Percentiles rank a stretch among this genome's conserved stretches.
Evolutionary conservation across 176 grass and related monocot species (phyloP).

Genomic region (Aegilops speltoides): DNA sequence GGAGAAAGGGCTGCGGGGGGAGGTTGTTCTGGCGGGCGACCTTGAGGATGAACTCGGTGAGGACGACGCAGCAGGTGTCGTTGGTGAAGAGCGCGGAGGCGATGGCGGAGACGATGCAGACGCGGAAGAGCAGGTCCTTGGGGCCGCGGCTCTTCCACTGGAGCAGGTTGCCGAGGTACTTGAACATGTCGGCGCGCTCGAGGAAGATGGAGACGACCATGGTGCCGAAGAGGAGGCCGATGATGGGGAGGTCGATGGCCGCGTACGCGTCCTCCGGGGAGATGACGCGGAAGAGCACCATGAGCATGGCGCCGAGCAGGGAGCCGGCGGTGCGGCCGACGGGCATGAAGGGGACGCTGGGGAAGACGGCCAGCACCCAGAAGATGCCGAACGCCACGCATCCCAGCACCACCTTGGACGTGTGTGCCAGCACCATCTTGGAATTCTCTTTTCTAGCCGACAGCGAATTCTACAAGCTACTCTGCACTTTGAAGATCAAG

Average conservation of each 20-base stretch:
- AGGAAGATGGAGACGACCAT: slow-evolving; percentile 79
- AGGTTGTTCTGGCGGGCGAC: slow-evolving; percentile 80
- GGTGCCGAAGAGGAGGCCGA: slow-evolving; percentile 75
- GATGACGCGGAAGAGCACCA: slow-evolving; percentile 70
- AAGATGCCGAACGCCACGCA: slow-evolving; percentile 74
- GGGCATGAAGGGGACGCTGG: slow-evolving; percentile 71
- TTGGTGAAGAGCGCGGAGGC: slow-evolving; percentile 77
- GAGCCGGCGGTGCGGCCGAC: slow-evolving; percentile 76
- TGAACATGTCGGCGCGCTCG: slow-evolving; percentile 79
- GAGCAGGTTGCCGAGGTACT: slow-evolving; percentile 65
- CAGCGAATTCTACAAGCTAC: neutral
- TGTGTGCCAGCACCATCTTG: slow-evolving; percentile 55
- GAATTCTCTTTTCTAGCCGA: neutral
- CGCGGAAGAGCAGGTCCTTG: slow-evolving; percentile 72
- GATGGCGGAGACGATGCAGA: slow-evolving; percentile 66
- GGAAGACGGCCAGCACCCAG: slow-evolving; percentile 88
- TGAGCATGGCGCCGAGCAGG: slow-evolving; percentile 77
- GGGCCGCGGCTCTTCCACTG: slow-evolving; percentile 63
- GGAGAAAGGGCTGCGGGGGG: slow-evolving; percentile 66
- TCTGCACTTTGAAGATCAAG: slow-evolving; percentile 40
- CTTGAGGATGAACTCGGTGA: slow-evolving; percentile 87
- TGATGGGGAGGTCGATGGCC: slow-evolving; percentile 70
- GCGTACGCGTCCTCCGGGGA: slow-evolving; percentile 65
- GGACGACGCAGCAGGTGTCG: slow-evolving; percentile 80
- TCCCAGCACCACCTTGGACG: slow-evolving; percentile 71